Conservation (phyloP, 495 filamentous ascomycete species). For the Symbiotaphrina buchneri region DNA sequence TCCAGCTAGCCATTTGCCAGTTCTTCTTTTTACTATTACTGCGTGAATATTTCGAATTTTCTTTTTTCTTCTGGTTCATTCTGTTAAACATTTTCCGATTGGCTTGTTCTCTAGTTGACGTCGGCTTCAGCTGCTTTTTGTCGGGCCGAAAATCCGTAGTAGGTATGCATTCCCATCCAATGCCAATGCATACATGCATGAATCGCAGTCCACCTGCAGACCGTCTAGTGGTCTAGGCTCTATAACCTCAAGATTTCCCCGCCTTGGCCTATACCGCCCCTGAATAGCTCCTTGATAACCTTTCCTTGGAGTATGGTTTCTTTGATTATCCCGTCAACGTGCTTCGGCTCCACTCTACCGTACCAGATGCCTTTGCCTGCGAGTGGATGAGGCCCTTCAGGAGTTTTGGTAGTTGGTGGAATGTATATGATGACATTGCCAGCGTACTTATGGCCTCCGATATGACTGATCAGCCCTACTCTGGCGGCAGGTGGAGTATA, state of each 20-base stretch:
- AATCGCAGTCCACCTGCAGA: too few species aligned
- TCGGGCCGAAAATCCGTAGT: too few species aligned
- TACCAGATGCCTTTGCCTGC: constrained; percentile 86
- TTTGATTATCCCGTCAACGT: constrained; percentile 68
- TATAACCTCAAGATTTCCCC: constrained; percentile 7
- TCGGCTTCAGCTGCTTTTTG: too few species aligned
- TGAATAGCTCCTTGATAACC: constrained; percentile 55
- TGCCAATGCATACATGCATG: too few species aligned
- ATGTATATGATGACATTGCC: constrained; percentile 88
- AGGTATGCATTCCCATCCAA: too few species aligned
- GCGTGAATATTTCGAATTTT: too few species aligned
- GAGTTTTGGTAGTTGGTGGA: constrained; percentile 23
- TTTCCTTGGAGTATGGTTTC: constrained; percentile 57
- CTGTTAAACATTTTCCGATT: too few species aligned
- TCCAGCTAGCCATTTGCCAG: too few species aligned
- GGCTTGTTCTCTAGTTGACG: too few species aligned
- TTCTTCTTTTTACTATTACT: too few species aligned
- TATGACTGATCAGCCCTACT: constrained; percentile 63
- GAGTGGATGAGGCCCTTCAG: constrained; percentile 31
- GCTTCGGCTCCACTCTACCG: constrained; percentile 61
- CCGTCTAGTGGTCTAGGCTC: neutral
- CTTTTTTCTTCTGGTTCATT: too few species aligned
- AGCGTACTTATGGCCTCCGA: constrained; percentile 83
- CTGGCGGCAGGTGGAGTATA: constrained; percentile 20
- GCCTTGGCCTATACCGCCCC: constrained; percentile 28